Base-by-base conservation (phyloP, 768 basidiomycete genomes). In the Macrolepiota dolichaula region DNA sequence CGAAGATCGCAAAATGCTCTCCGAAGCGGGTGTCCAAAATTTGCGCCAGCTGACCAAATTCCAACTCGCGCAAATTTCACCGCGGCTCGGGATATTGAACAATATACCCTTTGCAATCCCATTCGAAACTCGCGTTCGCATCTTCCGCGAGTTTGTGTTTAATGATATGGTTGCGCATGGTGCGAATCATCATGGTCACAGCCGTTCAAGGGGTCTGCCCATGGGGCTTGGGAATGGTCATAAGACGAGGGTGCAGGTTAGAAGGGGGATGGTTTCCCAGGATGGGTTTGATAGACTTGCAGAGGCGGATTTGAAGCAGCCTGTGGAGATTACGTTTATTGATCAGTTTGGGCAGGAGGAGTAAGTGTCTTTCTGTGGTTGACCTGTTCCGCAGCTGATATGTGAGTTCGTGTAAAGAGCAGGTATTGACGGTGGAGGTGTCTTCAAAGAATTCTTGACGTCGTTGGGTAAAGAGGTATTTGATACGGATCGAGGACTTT, bases 361-460 rank as follows among this genome's bases (percentile, higher is more conserved):
- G 92, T 95, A 68, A 72, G 89, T 77, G 11, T 32, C 37, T 13
- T 64, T 55, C 9, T 59, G 50, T 46, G 1, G 10, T 56, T 32
- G 40, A n/a, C n/a, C n/a, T n/a, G n/a, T n/a, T n/a, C n/a, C n/a
- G n/a, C n/a, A n/a, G n/a, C n/a, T n/a, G n/a, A n/a, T n/a, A n/a
- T n/a, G n/a, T n/a, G n/a, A n/a, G n/a, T n/a, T n/a, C n/a, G n/a
- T n/a, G n/a, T n/a, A n/a, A n/a, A 92, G 91, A 71, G 87, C 89
- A 17, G 96, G 96, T 0, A 96, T 98, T 35, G 96, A 98, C 64
- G 96, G 96, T 1, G 96, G 97, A 2, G 97, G 97, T 0, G 88
- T 98, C 4, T 98, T 97, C 80, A 99, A 98, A 71, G 97, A 98
- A 72, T 97, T 98, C 66, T 84, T 98, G 68, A 99, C 95, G 1